Percentiles rank a stretch among this genome's conserved stretches.
Evolutionary conservation across 108 stramenopile genomes (phyloP).

Genomic region (Discostella pseudostelligera): DNA sequence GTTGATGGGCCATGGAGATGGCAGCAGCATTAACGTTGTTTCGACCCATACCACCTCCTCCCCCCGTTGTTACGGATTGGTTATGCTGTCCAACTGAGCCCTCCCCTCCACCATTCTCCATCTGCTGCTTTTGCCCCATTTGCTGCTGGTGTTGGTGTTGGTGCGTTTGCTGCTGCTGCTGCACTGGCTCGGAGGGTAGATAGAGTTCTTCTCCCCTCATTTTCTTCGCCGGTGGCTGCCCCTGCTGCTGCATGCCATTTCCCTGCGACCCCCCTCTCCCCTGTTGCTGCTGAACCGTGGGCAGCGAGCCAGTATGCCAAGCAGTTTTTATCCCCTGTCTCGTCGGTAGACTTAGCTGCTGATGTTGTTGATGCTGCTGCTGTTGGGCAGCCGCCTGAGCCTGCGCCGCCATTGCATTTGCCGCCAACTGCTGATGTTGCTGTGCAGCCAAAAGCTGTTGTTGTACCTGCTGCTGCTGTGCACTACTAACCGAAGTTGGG

Average conservation of each 20-base stretch:
- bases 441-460: slow-evolving; percentile 5
- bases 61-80: background rate
- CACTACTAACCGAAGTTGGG: background rate
- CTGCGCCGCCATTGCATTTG: slow-evolving; percentile 4
- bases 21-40: background rate
- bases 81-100: background rate
- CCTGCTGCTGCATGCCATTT: slow-evolving; percentile 1
- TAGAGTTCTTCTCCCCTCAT: slow-evolving; percentile 7
- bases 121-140: too few relatives aligned
- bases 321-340: slow-evolving; percentile 44
- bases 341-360: slow-evolving; percentile 29
- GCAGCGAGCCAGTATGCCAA: slow-evolving; percentile 34
- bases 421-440: slow-evolving; percentile 25
- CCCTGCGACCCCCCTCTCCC: slow-evolving; percentile 15
- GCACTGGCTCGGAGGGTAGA: background rate
- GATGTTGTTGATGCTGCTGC: slow-evolving; percentile 2
- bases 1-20: background rate
- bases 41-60: background rate
- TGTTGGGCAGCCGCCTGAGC: slow-evolving; percentile 6
- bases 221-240: slow-evolving; percentile 3
- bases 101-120: too few relatives aligned
- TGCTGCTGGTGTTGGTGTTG: slow-evolving; percentile 8
- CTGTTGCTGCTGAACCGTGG: slow-evolving; percentile 15
- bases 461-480: slow-evolving; percentile 3
- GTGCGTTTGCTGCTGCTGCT: slow-evolving; percentile 4